Base-by-base conservation (phyloP, 495 filamentous ascomycete genomes). In the Recurvomyces mirabilis region DNA sequence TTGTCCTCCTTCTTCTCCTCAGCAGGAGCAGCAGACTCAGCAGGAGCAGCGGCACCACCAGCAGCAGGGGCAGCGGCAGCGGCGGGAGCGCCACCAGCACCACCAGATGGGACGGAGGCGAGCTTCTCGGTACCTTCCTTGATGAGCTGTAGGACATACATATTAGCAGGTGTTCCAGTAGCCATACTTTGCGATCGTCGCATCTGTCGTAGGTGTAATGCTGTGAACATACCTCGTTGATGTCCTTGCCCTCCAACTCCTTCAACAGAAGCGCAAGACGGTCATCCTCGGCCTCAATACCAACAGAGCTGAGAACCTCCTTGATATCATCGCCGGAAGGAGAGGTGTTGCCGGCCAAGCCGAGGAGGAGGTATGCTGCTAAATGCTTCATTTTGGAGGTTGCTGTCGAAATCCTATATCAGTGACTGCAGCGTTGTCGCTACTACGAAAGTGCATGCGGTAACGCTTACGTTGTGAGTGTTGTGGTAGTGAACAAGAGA, bases 351-450 rank as follows among this genome's bases (percentile, higher is more conserved):
- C 91, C 91, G 62, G 76, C 91, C 56, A 96, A 78, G 73, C 71
- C 71, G 68, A 95, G 81, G 65, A 98, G 91, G 60, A 98, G 85
- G 79, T 94, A 98, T 63, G 91, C 88, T 65, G 91, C 93, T 72
- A 98, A 82, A 72, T 96, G 81, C 88, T 96, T 98, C 91, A 98
- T 98, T 85, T 80, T 89, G 71, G 68, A 49, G 42, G 58, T 38
- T 61, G 48, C 50, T 55, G 33, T 13, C 17, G 14, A 15, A 25
- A 20, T 24, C 26, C 7, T 24, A 20, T 9, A n/a, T 40, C 7
- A 40, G 20, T 26, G 37, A 12, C 30, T 28, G 19, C 4, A 10
- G 35, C 11, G 14, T 6, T 26, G 25, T 14, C 40, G 41, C 22
- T 35, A 29, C 7, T n/a, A 7, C 32, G 3, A n/a, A 11, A 7